Base-by-base conservation (phyloP, 139 green algal species). In the Picochlorum sp. region DNA sequence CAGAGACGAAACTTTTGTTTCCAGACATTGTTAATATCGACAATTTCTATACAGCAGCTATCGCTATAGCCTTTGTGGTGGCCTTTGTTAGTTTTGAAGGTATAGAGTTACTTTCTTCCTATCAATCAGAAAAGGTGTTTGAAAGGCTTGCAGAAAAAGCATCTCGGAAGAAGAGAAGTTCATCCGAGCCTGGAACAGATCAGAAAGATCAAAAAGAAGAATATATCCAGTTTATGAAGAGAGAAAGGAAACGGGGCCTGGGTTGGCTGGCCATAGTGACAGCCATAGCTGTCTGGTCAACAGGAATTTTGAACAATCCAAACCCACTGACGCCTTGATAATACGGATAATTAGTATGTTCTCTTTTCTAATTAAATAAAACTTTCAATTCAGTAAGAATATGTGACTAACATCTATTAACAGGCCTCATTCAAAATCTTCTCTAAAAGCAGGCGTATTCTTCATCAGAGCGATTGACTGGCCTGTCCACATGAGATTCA, bases 401-500 rank as follows among this genome's bases (percentile, higher is more conserved):
- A n/a, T n/a, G n/a, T n/a, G n/a, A n/a, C n/a, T n/a, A n/a, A n/a
- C n/a, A n/a, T n/a, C n/a, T n/a, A n/a, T n/a, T n/a, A n/a, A n/a
- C n/a, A n/a, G n/a, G n/a, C n/a, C n/a, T n/a, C n/a, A n/a, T n/a
- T n/a, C n/a, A 37, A 74, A 41, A 7, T 74, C 43, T 1, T 40
- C 2, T 7, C 65, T 44, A 55, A 76, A 56, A 26, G 68, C 64
- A 5, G 68, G 68, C 39, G 30, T 18, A 3, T 45, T 20, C n/a
- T 39, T 40, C 67, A 69, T 69, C 5, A 29, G 43, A 24, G 16
- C 18, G 7, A 41, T 39, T 22, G 57, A 68, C 30, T 47, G 24
- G 26, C 33, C 47, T 3, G 67, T 76, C 68, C 64, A 76, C 41
- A 31, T 25, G 25, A 88, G 82, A 57, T 84, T 80, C 12, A 88